Base-by-base conservation (phyloP, 805 yeast genomes). In the Zygoascus ofunaensis region DNA sequence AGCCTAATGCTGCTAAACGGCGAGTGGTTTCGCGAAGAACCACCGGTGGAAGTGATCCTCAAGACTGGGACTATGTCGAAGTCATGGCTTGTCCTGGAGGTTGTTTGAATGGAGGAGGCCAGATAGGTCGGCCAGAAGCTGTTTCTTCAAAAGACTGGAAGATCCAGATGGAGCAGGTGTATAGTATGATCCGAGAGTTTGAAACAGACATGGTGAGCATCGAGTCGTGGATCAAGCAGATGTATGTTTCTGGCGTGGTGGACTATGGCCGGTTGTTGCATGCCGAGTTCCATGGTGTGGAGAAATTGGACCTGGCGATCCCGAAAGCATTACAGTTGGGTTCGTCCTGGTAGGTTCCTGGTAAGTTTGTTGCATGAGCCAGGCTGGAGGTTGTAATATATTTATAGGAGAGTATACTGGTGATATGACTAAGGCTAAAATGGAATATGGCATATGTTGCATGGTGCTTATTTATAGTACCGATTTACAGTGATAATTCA, bases 51-150 rank as follows among this genome's bases (percentile, higher is more conserved):
- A 66, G 53, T 1, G 89, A 84, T 47, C 82, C 90, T 0, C 62
- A 74, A 26, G 69, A 66, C 34, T 80, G 84, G 53, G 92, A 86
- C 49, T 85, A 82, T 53, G 84, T 90, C 4, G 98, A 92, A 56
- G 82, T 92, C 37, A 90, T 87, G 96, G 98, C 98, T 0, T 92
- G 98, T 61, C 98, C 98, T 4, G 87, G 86, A 23, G 98, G 98
- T 1, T 92, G 97, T 58, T 84, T 89, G 45, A 92, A 90, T 57
- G 98, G 98, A 8, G 97, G 98, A 19, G 98, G 98, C 0, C 89
- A 87, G 55, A 73, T 87, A 17, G 71, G 76, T 3, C 70, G 61
- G 10, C 64, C 64, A n/a, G 60, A 49, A 17, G 55, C 46, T 28
- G 47, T 55, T 14, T 53, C 54, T 12, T 40, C 48, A 40, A 57